Conservation (phyloP, 148 eudicot genomes). For the Chenopodium suecicum region DNA sequence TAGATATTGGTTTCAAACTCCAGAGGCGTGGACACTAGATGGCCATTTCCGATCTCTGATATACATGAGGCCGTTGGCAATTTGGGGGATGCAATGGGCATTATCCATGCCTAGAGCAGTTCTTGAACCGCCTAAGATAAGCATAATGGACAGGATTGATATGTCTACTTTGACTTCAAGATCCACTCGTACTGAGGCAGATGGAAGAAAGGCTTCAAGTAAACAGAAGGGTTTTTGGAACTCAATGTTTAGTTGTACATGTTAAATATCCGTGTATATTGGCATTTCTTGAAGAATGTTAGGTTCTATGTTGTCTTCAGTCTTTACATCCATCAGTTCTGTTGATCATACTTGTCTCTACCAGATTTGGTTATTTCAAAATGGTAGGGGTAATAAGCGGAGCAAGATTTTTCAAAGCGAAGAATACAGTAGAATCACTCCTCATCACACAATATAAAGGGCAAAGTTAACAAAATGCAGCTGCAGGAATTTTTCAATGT, state of each 20-base stretch:
- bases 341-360: not conserved
- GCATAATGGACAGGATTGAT: conserved; percentile 71
- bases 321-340: not conserved
- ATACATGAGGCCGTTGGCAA: conserved; percentile 77
- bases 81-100: conserved; percentile 89
- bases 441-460: not conserved
- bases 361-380: not conserved
- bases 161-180: conserved; percentile 34
- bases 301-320: not conserved
- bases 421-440: not conserved
- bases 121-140: conserved; percentile 67
- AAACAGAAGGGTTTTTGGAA: conserved; percentile 65
- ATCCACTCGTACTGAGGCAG: conserved; percentile 37
- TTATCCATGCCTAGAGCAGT: conserved; percentile 65
- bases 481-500: too few relatives aligned
- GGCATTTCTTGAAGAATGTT: not conserved
- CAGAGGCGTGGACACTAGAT: conserved; percentile 65
- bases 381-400: not conserved
- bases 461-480: too few relatives aligned
- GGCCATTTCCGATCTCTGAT: conserved; percentile 64
- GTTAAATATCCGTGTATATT: conserved; percentile 37
- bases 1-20: conserved; percentile 77
- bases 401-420: not conserved
- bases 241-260: conserved; percentile 70
- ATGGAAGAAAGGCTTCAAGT: conserved; percentile 46